Percentiles rank a stretch among this genome's conserved stretches.
These are phyloP conservation scores for Scenedesmus sp. DNA, from an alignment of 163 green algal genomes.

Conservation along the genomic window DNA sequence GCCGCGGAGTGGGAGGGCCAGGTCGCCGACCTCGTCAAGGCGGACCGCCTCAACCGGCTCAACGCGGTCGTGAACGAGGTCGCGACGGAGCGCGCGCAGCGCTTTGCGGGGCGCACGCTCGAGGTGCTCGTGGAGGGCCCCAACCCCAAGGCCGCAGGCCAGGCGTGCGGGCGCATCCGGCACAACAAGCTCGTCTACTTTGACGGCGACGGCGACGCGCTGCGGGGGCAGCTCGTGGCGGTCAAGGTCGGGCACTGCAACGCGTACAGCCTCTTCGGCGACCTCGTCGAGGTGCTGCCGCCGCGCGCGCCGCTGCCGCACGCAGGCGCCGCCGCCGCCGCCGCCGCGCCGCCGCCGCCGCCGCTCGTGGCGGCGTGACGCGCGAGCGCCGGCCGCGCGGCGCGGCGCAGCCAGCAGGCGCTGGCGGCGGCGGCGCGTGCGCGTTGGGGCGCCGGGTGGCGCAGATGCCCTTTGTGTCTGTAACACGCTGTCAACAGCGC, in stretches of 20 bases:
- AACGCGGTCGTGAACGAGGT: constrained; percentile 76
- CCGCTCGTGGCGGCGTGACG: no score
- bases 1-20: constrained; percentile 90
- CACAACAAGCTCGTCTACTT: constrained; percentile 98
- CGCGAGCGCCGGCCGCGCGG: no score
- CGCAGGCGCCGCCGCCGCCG: not conserved
- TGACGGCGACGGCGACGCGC: constrained; percentile 66
- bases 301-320: constrained; percentile 4
- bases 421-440: no score
- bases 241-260: constrained; percentile 75
- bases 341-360: not conserved
- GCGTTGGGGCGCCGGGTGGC: no score
- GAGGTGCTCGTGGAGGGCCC: constrained; percentile 89
- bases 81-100: constrained; percentile 85
- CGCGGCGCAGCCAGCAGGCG: no score
- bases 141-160: constrained; percentile 67
- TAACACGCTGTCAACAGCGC: no score
- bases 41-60: constrained; percentile 87
- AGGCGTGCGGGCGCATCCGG: constrained; percentile 85
- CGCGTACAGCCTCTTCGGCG: constrained; percentile 85
- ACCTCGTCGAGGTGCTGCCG: constrained; percentile 54
- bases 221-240: constrained; percentile 78
- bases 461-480: no score
- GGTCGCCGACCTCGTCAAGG: constrained; percentile 93
- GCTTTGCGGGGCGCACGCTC: constrained; percentile 78